Conservation (phyloP, 2,329 filamentous ascomycete species). For the Cladosporium sp. region DNA sequence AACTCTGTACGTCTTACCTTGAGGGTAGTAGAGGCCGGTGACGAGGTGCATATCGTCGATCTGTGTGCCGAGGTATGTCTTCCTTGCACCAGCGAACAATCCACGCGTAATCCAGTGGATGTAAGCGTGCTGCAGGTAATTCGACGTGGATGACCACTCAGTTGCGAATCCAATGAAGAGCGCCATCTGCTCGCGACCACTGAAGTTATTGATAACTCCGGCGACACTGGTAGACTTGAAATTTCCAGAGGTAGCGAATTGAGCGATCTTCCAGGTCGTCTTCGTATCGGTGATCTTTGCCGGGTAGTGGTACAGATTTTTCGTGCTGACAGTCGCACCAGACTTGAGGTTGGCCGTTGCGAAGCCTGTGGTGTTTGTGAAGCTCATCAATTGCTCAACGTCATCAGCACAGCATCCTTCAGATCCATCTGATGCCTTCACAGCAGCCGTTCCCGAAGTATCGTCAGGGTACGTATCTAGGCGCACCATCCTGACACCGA, state of each 20-base stretch:
- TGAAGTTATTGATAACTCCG: constrained; percentile 60
- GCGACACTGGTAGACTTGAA: constrained; percentile 48
- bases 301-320: constrained; percentile 60
- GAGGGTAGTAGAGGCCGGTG: constrained; percentile 45
- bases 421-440: constrained; percentile 35
- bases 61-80: constrained; percentile 57
- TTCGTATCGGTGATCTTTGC: constrained; percentile 55
- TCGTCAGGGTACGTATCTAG: constrained; percentile 58
- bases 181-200: constrained; percentile 60
- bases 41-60: constrained; percentile 64
- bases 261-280: constrained; percentile 56
- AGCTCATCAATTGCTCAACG: constrained; percentile 54
- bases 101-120: constrained; percentile 64
- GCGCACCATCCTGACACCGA: constrained; percentile 62
- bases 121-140: constrained; percentile 61
- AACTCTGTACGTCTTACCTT: constrained; percentile 52
- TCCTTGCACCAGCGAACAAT: constrained; percentile 57
- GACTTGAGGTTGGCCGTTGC: constrained; percentile 56
- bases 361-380: constrained; percentile 57
- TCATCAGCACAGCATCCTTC: constrained; percentile 51
- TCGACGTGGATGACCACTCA: constrained; percentile 55
- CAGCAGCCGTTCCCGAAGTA: constrained; percentile 42
- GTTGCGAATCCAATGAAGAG: constrained; percentile 59
- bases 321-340: constrained; percentile 49
- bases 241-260: constrained; percentile 50